Conservation (phyloP, 805 yeast species). For the Barnettozyma sp. region DNA sequence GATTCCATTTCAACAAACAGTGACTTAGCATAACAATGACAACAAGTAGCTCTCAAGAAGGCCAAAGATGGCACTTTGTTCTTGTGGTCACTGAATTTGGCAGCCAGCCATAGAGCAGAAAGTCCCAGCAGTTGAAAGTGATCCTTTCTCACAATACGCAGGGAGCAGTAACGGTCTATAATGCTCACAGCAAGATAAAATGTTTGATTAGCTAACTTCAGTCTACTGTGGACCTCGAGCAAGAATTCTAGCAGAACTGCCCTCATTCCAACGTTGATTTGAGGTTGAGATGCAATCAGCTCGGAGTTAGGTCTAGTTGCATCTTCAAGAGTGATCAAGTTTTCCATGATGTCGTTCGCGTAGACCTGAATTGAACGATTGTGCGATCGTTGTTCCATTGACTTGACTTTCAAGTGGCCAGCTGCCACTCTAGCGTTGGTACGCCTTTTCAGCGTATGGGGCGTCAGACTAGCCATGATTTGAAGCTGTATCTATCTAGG, state of each 20-base stretch:
- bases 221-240: constrained; percentile 60
- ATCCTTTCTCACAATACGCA: constrained; percentile 68
- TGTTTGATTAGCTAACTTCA: constrained; percentile 56
- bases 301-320: constrained; percentile 24
- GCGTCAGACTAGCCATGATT: constrained; percentile 16
- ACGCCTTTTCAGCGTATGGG: constrained; percentile 21
- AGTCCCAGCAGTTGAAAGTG: constrained; percentile 85
- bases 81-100: constrained; percentile 68
- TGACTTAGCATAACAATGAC: constrained; percentile 48
- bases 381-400: constrained; percentile 45
- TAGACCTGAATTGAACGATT: constrained; percentile 37
- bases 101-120: constrained; percentile 84
- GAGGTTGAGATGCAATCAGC: constrained; percentile 32
- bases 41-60: constrained; percentile 48
- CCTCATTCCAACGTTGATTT: constrained; percentile 51
- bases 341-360: constrained; percentile 34
- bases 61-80: constrained; percentile 50
- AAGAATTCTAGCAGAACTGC: constrained; percentile 75
- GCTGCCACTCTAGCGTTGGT: constrained; percentile 26
- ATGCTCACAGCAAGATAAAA: constrained; percentile 62
- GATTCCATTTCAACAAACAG: constrained; percentile 63
- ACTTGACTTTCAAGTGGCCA: constrained; percentile 33
- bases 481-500: too few relatives aligned
- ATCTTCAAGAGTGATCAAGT: constrained; percentile 30
- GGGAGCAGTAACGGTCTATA: constrained; percentile 81